Base-by-base conservation (phyloP, 75 land plant genomes). In the Cryptomeria japonica region DNA sequence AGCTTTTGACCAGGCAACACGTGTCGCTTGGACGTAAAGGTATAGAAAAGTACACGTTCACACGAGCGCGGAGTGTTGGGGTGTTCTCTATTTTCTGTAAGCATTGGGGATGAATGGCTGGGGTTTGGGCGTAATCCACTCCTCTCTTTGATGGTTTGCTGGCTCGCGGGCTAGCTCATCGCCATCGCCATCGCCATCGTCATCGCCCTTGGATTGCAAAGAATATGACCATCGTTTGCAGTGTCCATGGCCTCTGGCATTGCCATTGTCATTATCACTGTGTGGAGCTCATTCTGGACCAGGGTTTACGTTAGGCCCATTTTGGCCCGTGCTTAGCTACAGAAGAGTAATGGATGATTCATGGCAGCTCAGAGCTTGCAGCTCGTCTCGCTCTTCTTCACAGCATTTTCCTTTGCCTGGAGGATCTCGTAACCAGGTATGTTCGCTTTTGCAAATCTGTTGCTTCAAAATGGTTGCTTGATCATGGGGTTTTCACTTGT, bases 391-490 rank as follows among this genome's bases (percentile, higher is more conserved):
- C 84, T 42, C 84, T 28, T 82, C 84, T 82, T 42, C 84, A 44
- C 84, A 82, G 47, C 84, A 82, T 82, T 82, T 82, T n/a, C 84
- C 84, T 41, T n/a, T 82, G 28, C 84, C 84, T 4, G 84, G 84
- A 82, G 84, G 51, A 44, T 82, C 84, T 82, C 84, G 84, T 82
- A 82, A 82, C 49, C 84, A 82, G 84, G 84, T 82, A 44, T 12
- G 84, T 46, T 12, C 9, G 12, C 32, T 32, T 9, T 28, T 46
- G 84, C 49, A 28, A 68, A 28, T 68, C 72, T 68, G 7, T 28
- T 68, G 8, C 55, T 51, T 75, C 37, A 3, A 75, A 10, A 31
- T 13, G 12, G 77, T 75, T 8, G 34, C 15, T 9, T 75, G 32
- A 32, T 32, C 34, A 12, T 11, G 70, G 77, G 77, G 77, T 75